Percentiles rank a stretch among this genome's conserved stretches.
phyloP scores from a whole-genome alignment of 345 rosid genomes.

The Nephelium lappaceum region DNA sequence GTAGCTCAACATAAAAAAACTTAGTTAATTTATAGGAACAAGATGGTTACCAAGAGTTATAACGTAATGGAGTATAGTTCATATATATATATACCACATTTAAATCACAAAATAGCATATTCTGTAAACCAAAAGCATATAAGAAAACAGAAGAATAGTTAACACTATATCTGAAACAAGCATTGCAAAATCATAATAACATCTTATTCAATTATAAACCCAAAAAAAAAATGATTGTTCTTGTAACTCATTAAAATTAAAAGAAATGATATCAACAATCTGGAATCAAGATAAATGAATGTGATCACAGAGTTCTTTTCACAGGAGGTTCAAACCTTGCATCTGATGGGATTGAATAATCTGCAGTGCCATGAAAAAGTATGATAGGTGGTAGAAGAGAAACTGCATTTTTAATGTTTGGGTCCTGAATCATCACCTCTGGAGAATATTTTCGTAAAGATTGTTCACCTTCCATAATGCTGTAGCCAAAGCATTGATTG shows the following conservation, averaged over 20 bases:
- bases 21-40: not conserved
- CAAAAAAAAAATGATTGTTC: not conserved
- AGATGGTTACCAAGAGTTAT: not conserved
- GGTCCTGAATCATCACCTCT: slow-evolving; percentile 73
- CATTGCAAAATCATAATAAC: not conserved
- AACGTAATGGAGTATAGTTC: not conserved
- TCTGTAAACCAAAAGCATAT: not conserved
- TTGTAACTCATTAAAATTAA: not conserved
- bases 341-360: slow-evolving; percentile 90
- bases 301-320: not conserved
- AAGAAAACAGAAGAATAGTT: not conserved
- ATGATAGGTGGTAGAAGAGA: slow-evolving; percentile 75
- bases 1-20: not conserved
- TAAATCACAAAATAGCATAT: not conserved
- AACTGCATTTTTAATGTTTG: slow-evolving; percentile 51
- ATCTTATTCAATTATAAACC: not conserved
- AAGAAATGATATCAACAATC: not conserved
- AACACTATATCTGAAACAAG: not conserved
- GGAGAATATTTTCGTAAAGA: slow-evolving; percentile 81
- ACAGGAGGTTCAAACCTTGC: slow-evolving; percentile 65
- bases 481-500: slow-evolving; percentile 25
- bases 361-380: slow-evolving; percentile 92
- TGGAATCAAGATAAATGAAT: not conserved
- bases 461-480: slow-evolving; percentile 97
- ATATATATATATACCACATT: not conserved